Conservation (phyloP, 148 eudicot species). For the Oxyria digyna region DNA sequence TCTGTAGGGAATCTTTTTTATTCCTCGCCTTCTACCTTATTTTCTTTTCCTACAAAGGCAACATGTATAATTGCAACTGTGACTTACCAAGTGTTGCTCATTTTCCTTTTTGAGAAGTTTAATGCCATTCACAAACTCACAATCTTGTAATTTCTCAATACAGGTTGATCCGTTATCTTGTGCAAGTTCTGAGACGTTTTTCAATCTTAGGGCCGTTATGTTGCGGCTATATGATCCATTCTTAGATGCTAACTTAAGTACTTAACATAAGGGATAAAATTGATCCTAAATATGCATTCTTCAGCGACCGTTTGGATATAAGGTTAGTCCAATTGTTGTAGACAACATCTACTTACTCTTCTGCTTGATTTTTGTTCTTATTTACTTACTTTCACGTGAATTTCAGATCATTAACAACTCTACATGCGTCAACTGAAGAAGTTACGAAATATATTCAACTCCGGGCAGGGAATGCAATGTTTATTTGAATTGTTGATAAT, state of each 20-base stretch:
- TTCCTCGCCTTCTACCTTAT: not conserved
- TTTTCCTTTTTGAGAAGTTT: not conserved
- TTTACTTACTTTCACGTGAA: not conserved
- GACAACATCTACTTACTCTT: conserved; percentile 7
- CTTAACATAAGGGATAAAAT: conserved; percentile 79
- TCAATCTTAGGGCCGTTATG: conserved; percentile 91
- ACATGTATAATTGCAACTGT: not conserved
- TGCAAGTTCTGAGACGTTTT: conserved; percentile 98
- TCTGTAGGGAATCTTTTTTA: conserved; percentile 53
- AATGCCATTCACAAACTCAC: not conserved
- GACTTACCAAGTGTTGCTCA: not conserved
- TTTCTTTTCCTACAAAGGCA: not conserved
- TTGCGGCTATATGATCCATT: conserved; percentile 92
- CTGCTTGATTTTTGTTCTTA: not conserved
- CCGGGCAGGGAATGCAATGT: no score
- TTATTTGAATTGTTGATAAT: no score
- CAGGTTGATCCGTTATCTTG: conserved; percentile 93
- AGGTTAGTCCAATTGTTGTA: conserved; percentile 32
- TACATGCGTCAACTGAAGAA: conserved; percentile 97
- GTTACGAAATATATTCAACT: conserved; percentile 59
- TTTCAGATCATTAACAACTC: conserved; percentile 72
- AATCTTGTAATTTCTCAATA: not conserved
- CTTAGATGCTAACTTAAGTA: conserved; percentile 67
- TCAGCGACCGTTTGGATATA: conserved; percentile 59
- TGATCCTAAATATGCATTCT: conserved; percentile 68